phyloP scores from a whole-genome alignment of 2,329 filamentous ascomycete species.

The Pyrenophora tritici-repentis region DNA sequence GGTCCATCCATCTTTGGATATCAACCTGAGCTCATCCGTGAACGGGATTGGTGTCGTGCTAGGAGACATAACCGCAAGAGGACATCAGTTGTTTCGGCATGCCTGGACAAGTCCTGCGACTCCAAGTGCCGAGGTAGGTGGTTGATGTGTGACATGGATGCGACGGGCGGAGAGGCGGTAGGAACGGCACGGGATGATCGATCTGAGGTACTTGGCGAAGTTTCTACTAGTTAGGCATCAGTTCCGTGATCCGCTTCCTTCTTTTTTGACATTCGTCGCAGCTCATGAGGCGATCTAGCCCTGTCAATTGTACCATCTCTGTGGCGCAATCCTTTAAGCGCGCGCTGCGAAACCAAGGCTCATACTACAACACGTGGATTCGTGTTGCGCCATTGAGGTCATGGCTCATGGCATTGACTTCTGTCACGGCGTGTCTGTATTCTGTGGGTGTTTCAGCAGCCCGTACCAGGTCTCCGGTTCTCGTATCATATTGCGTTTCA shows the following conservation, averaged over 20 bases:
- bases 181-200: not conserved
- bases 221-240: not conserved
- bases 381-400: not conserved
- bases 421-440: slow-evolving; percentile 5
- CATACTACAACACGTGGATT: not conserved
- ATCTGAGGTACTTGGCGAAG: not conserved
- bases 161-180: not conserved
- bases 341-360: no score
- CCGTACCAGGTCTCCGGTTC: slow-evolving; percentile 14
- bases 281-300: not conserved
- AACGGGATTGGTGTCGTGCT: slow-evolving; percentile 5
- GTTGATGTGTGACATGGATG: slow-evolving; percentile 4
- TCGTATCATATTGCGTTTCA: slow-evolving; percentile 22
- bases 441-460: slow-evolving; percentile 21
- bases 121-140: slow-evolving; percentile 2
- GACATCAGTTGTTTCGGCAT: slow-evolving; percentile 9
- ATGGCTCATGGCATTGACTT: not conserved
- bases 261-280: no score
- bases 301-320: not conserved
- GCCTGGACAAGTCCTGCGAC: not conserved
- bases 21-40: not conserved
- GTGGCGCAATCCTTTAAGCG: no score
- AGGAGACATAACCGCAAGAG: slow-evolving; percentile 14
- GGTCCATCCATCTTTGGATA: slow-evolving; percentile 12
- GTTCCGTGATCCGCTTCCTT: not conserved